Conservation (phyloP, 2,329 filamentous ascomycete genomes). For the Cadophora malorum region DNA sequence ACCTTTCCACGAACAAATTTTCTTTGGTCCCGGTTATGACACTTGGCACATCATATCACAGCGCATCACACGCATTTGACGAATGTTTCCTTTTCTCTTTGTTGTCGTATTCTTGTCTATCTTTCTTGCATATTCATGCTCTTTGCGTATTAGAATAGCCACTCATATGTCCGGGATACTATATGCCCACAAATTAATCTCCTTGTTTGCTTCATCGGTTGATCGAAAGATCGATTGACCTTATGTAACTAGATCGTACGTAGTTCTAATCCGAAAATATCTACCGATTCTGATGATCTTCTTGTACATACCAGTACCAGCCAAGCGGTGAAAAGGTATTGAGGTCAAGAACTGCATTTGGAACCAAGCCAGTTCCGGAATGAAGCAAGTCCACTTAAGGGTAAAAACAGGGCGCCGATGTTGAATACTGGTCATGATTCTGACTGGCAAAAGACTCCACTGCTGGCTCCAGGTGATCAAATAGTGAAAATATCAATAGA, state of each 20-base stretch:
- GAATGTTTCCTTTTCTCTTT: not conserved
- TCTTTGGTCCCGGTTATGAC: not conserved
- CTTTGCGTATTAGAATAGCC: not conserved
- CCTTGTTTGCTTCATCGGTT: not conserved
- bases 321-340: no score
- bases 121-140: not conserved
- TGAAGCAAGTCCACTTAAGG: no score
- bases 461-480: no score
- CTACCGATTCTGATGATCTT: no score
- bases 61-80: not conserved
- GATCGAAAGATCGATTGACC: not conserved
- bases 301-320: no score
- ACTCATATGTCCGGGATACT: constrained; percentile 1
- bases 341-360: no score
- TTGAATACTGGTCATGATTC: no score
- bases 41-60: not conserved
- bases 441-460: no score
- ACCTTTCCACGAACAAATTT: not conserved
- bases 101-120: not conserved
- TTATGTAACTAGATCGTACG: not conserved
- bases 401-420: no score
- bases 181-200: not conserved
- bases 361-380: no score
- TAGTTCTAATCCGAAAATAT: not conserved
- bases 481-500: no score